Percentiles rank a stretch among this genome's conserved stretches.
Conservation (phyloP, 805 yeast species). For the Kodamaea kakaduensis region DNA sequence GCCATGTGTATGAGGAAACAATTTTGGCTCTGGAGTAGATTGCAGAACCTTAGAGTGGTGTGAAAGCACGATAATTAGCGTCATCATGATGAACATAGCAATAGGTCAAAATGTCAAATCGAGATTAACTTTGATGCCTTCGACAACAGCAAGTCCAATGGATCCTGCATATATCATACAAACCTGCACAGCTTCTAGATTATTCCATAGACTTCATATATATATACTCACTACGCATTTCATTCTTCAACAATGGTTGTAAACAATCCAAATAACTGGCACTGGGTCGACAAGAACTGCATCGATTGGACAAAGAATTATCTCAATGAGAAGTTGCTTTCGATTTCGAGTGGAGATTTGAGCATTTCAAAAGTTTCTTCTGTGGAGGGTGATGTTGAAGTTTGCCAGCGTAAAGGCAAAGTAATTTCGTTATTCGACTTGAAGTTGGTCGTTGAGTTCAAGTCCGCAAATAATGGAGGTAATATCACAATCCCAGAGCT, state of each 20-base stretch:
- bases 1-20: too few relatives aligned
- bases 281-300: constrained; percentile 98
- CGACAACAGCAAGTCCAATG: neutral
- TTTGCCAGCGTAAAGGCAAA: constrained; percentile 94
- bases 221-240: neutral
- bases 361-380: constrained; percentile 43
- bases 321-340: constrained; percentile 55
- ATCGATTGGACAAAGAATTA: constrained; percentile 84
- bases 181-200: constrained; percentile 11
- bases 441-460: constrained; percentile 56
- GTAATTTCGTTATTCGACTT: constrained; percentile 89
- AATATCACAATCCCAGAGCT: constrained; percentile 83
- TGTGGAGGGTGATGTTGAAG: constrained; percentile 95
- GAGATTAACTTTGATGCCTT: too few relatives aligned
- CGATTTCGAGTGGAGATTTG: constrained; percentile 29
- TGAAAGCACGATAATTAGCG: too few relatives aligned
- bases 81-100: neutral
- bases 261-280: constrained; percentile 98
- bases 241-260: constrained; percentile 62
- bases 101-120: too few relatives aligned
- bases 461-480: constrained; percentile 59
- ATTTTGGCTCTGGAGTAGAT: too few relatives aligned
- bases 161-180: neutral
- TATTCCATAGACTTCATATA: constrained; percentile 6
- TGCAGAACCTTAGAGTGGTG: too few relatives aligned